Percentiles rank a stretch among this genome's conserved stretches.
Evolutionary conservation across 768 basidiomycete genomes (phyloP).

Genomic region (Kwoniella heveanensis): DNA sequence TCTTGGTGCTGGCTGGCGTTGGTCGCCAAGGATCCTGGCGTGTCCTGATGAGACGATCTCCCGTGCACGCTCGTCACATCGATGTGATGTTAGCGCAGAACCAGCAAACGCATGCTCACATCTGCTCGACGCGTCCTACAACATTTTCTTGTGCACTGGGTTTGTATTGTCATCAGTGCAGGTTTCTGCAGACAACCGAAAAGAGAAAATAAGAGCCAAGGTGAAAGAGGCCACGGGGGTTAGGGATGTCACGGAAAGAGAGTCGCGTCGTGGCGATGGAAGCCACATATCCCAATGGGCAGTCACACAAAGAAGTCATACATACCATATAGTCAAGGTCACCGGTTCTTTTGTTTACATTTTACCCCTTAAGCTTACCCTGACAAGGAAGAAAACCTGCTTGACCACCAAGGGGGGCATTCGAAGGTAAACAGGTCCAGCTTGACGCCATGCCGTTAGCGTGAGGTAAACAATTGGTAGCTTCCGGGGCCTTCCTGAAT

Average conservation of each 20-base stretch:
- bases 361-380: not conserved
- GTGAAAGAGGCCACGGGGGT: not conserved
- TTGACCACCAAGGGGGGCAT: no score
- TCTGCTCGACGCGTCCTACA: not conserved
- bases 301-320: not conserved
- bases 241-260: not conserved
- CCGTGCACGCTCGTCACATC: not conserved
- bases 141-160: no score
- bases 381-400: no score
- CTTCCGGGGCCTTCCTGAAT: not conserved
- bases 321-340: not conserved
- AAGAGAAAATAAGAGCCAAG: no score
- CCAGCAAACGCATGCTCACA: conserved; percentile 2
- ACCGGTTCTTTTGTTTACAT: not conserved
- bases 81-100: not conserved
- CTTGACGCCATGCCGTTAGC: not conserved
- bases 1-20: not conserved
- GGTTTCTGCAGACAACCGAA: not conserved
- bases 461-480: not conserved
- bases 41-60: not conserved
- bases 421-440: not conserved
- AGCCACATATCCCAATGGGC: conserved; percentile 2
- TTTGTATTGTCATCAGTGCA: not conserved
- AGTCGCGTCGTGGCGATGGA: not conserved
- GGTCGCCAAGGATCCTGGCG: not conserved